Evolutionary conservation across 352 stramenopile genomes (phyloP).

Genomic region (Globisporangium irregulare): DNA sequence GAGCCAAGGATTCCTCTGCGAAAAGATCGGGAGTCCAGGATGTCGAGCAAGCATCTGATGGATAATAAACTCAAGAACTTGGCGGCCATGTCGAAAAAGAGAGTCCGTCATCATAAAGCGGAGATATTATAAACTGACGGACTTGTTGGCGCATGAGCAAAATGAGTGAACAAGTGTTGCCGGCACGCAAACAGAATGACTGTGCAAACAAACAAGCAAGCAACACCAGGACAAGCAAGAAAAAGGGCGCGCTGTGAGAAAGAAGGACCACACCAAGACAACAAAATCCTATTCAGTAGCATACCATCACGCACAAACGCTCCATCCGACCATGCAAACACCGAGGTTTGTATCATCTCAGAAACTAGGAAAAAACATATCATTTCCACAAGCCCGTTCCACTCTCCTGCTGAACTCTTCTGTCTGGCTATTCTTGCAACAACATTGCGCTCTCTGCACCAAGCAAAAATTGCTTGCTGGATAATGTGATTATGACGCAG

Average conservation of each 20-base stretch:
- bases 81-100: neutral
- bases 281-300: neutral
- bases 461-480: neutral
- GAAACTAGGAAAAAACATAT: slow-evolving; percentile 6
- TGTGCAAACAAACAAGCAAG: slow-evolving; percentile 8
- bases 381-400: too few species aligned
- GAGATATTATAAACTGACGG: neutral
- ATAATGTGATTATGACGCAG: neutral
- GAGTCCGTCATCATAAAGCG: neutral
- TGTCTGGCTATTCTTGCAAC: slow-evolving; percentile 7
- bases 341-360: neutral
- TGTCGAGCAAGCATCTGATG: neutral
- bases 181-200: neutral
- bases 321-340: neutral
- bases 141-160: neutral
- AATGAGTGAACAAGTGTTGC: neutral
- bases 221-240: slow-evolving; percentile 4
- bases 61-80: neutral
- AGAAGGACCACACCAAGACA: neutral
- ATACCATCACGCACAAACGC: neutral
- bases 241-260: neutral
- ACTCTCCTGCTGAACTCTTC: slow-evolving; percentile 1
- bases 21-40: neutral
- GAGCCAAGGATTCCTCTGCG: neutral
- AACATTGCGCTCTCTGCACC: neutral